Evolutionary conservation across 371 early-diverging fungal species (phyloP).

Genomic region (Mortierella sp.): DNA sequence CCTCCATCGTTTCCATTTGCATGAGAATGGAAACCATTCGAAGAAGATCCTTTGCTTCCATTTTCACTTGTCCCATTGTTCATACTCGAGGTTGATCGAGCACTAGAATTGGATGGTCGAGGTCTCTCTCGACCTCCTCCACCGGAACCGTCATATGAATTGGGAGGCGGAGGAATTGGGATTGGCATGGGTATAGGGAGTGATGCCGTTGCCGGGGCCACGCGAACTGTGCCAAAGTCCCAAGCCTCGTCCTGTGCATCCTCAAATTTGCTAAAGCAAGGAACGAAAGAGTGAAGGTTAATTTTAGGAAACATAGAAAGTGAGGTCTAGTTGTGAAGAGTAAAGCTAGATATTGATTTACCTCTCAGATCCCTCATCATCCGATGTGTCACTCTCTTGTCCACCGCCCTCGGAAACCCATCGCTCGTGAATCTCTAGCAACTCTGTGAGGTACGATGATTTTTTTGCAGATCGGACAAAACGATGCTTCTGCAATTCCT

Average conservation of each 20-base stretch:
- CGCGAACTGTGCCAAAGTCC: constrained; percentile 68
- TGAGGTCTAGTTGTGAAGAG: too few relatives aligned
- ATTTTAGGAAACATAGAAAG: too few relatives aligned
- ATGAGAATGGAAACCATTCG: neutral
- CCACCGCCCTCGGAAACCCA: constrained; percentile 71
- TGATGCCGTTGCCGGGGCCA: constrained; percentile 16
- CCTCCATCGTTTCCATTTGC: neutral
- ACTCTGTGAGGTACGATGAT: constrained; percentile 83
- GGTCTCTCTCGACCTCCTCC: neutral
- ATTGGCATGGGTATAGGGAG: neutral
- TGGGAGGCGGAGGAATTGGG: neutral
- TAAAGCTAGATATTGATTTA: neutral
- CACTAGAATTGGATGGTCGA: too few relatives aligned
- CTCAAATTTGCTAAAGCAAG: constrained; percentile 33
- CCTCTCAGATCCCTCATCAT: constrained; percentile 55
- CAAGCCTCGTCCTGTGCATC: constrained; percentile 58
- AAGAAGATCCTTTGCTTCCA: neutral
- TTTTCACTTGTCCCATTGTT: neutral
- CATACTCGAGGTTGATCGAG: constrained; percentile 21
- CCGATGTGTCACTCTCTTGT: constrained; percentile 65
- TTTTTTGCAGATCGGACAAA: constrained; percentile 89
- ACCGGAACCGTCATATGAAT: too few relatives aligned
- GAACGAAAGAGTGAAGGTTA: too few relatives aligned
- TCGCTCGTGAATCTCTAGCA: constrained; percentile 85
- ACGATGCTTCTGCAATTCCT: constrained; percentile 91